These are phyloP conservation scores for Mariannaea elegans DNA, from an alignment of 2,329 filamentous ascomycete species.

Conservation along the genomic window DNA sequence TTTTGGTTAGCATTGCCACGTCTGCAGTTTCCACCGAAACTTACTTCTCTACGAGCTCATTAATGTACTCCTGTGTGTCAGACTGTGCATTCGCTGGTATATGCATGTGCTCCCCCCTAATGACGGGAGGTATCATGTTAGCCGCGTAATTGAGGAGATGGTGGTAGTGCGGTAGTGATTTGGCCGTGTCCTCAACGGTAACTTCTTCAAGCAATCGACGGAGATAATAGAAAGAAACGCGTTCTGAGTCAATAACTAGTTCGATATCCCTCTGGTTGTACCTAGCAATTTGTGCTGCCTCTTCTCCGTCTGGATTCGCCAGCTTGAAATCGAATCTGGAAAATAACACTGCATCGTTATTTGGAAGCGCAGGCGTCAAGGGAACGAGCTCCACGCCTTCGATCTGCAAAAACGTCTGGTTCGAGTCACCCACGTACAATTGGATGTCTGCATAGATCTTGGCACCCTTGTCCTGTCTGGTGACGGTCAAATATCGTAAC, in stretches of 20 bases:
- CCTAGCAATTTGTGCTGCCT: neutral
- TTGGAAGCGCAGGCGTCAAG: neutral
- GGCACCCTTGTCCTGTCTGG: neutral
- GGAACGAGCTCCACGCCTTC: constrained; percentile 2
- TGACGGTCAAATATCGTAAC: neutral
- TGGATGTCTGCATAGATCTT: neutral
- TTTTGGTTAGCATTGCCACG: neutral
- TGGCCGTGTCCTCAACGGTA: neutral
- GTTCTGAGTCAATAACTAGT: neutral
- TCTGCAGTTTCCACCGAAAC: neutral
- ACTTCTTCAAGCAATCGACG: neutral
- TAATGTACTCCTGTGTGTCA: neutral
- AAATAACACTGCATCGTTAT: constrained; percentile 4
- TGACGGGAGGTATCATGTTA: neutral
- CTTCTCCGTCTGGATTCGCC: constrained; percentile 1
- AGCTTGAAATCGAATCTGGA: constrained; percentile 5
- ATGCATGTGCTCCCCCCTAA: neutral
- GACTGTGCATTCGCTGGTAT: neutral
- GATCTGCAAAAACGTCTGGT: constrained; percentile 7
- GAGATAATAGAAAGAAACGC: constrained; percentile 12
- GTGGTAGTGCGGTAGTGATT: neutral
- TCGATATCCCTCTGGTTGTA: neutral
- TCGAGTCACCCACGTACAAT: neutral
- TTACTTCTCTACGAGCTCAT: neutral
- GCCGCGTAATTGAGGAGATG: neutral